Evolutionary conservation across 371 early-diverging fungal species (phyloP).

Genomic region (Apophysomyces variabilis): DNA sequence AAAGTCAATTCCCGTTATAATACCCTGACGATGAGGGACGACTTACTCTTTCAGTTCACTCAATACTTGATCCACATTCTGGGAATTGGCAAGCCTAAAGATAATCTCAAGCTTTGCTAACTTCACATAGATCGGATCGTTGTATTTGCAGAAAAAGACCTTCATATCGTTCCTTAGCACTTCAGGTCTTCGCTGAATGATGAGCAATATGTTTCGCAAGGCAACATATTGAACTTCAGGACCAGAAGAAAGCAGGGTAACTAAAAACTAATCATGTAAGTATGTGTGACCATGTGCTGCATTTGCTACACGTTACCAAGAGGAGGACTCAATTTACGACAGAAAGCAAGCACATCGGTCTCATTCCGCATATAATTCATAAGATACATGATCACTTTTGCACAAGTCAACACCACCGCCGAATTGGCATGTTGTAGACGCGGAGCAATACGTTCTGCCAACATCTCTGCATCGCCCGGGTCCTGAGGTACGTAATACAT

Average conservation of each 20-base stretch:
- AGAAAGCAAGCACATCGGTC: slow-evolving; percentile 70
- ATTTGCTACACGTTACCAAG: slow-evolving; percentile 19
- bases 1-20: slow-evolving; percentile 7
- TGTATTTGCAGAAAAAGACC: slow-evolving; percentile 98
- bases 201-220: slow-evolving; percentile 93
- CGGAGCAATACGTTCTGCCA: slow-evolving; percentile 88
- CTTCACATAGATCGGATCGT: slow-evolving; percentile 98
- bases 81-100: slow-evolving; percentile 81
- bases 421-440: slow-evolving; percentile 96
- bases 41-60: slow-evolving; percentile 90
- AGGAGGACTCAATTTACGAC: slow-evolving; percentile 32
- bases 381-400: slow-evolving; percentile 88
- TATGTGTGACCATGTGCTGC: neutral
- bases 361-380: slow-evolving; percentile 87
- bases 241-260: slow-evolving; percentile 83
- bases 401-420: slow-evolving; percentile 90
- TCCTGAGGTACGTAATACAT: slow-evolving; percentile 83
- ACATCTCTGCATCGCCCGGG: slow-evolving; percentile 82
- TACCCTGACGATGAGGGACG: neutral
- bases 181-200: slow-evolving; percentile 92
- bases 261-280: slow-evolving; percentile 38
- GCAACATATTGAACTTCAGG: slow-evolving; percentile 98
- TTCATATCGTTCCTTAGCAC: slow-evolving; percentile 89
- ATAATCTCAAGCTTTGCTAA: slow-evolving; percentile 96
- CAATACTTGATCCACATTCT: slow-evolving; percentile 90